These are phyloP conservation scores for Trichoderma semiorbis DNA, from an alignment of 2,329 filamentous ascomycete genomes.

Conservation along the genomic window DNA sequence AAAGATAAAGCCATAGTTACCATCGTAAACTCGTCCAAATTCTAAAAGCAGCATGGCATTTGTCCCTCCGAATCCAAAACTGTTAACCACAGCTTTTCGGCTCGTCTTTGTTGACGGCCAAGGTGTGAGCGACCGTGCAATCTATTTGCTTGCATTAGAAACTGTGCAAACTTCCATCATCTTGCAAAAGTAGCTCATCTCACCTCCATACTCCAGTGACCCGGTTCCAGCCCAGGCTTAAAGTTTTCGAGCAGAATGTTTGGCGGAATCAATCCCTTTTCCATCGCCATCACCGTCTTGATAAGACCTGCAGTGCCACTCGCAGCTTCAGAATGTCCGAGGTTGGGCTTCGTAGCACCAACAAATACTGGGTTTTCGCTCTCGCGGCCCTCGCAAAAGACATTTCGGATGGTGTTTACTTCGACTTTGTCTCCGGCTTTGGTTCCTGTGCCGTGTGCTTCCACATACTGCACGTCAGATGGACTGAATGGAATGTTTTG, in stretches of 20 bases:
- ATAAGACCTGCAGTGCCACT: conserved; percentile 3
- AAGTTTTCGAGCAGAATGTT: background rate
- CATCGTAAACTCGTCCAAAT: background rate
- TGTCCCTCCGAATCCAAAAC: conserved; percentile 57
- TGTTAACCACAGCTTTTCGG: conserved; percentile 41
- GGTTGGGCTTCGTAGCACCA: background rate
- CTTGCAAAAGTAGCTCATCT: background rate
- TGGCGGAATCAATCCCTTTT: conserved; percentile 11
- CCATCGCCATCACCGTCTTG: conserved; percentile 8
- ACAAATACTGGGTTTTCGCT: background rate
- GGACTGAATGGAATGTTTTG: background rate
- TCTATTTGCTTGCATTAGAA: background rate
- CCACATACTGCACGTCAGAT: background rate
- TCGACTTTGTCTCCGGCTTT: conserved; percentile 20
- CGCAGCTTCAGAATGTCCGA: conserved; percentile 11
- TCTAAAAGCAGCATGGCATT: conserved; percentile 45
- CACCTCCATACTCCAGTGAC: background rate
- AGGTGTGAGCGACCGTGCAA: background rate
- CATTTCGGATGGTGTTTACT: conserved; percentile 10
- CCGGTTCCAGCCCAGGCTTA: background rate
- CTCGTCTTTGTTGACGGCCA: background rate
- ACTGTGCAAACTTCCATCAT: background rate
- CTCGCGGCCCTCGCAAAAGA: background rate
- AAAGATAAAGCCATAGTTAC: too few species aligned
- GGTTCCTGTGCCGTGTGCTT: conserved; percentile 22